Conservation (phyloP, 176 grass and related monocot species). For the Themeda triandra region DNA sequence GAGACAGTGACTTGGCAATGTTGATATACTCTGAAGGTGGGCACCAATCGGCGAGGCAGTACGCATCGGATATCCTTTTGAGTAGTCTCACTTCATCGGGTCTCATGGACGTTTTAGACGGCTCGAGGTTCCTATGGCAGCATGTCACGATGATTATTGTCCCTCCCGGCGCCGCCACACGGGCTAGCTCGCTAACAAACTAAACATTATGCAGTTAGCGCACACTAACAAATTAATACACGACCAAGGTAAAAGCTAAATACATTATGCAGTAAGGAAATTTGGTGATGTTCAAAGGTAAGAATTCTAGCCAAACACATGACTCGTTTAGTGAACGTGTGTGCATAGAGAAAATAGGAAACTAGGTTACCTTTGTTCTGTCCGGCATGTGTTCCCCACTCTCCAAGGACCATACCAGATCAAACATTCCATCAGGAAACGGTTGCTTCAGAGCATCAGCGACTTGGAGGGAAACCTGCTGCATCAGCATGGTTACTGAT, state of each 20-base stretch:
- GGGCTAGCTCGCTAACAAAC: conserved; percentile 76
- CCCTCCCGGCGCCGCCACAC: conserved; percentile 72
- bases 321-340: too few species aligned
- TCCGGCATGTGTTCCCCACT: conserved; percentile 97
- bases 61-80: conserved; percentile 78
- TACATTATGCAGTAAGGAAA: too few species aligned
- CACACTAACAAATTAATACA: too few species aligned
- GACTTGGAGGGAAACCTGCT: conserved; percentile 82
- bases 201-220: neutral
- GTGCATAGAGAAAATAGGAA: too few species aligned
- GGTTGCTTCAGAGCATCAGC: conserved; percentile 90
- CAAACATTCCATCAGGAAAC: conserved; percentile 78
- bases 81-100: conserved; percentile 78
- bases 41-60: conserved; percentile 92
- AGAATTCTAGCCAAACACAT: too few species aligned
- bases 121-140: conserved; percentile 80
- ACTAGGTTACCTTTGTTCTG: conserved; percentile 56
- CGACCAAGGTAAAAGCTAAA: too few species aligned
- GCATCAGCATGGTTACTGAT: neutral
- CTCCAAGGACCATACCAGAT: conserved; percentile 97
- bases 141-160: conserved; percentile 95
- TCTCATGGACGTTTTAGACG: conserved; percentile 56
- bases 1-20: conserved; percentile 63
- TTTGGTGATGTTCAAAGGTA: too few species aligned
- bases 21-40: conserved; percentile 78